Percentiles rank a stretch among this genome's conserved stretches.
These are phyloP conservation scores for Dionaea muscipula DNA, from an alignment of 179 eudicot genomes.

Conservation along the genomic window DNA sequence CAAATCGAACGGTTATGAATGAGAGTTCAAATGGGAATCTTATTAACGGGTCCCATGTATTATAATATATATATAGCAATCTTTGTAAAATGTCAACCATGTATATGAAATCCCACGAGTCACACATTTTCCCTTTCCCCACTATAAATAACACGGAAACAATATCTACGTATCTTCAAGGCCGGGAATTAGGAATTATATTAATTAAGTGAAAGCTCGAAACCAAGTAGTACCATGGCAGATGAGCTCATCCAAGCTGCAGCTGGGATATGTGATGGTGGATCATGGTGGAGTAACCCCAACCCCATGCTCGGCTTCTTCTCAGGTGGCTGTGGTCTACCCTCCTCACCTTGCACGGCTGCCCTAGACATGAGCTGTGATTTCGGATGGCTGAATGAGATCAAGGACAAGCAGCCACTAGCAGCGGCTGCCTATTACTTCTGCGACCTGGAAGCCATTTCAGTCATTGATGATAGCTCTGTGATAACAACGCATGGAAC, in stretches of 20 bases:
- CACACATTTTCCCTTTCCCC: no score
- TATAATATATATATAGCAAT: no score
- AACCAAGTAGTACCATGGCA: slow-evolving; percentile 21
- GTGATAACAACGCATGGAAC: background rate
- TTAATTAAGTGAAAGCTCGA: background rate
- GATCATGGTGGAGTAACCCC: slow-evolving; percentile 44
- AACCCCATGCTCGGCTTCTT: slow-evolving; percentile 25
- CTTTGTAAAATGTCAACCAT: no score
- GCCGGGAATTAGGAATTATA: background rate
- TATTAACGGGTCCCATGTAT: no score
- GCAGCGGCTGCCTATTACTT: background rate
- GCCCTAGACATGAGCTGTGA: slow-evolving; percentile 16
- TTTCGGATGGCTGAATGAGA: slow-evolving; percentile 29
- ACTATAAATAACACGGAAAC: no score
- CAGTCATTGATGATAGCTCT: slow-evolving; percentile 5
- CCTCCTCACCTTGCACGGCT: slow-evolving; percentile 36
- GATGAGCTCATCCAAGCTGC: slow-evolving; percentile 24
- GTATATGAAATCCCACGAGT: no score
- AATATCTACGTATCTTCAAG: no score
- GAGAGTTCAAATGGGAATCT: no score
- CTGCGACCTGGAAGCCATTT: background rate
- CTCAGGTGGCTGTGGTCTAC: slow-evolving; percentile 21
- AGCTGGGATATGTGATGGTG: slow-evolving; percentile 26
- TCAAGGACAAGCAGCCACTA: slow-evolving; percentile 3
- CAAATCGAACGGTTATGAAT: no score